Conservation (phyloP, 2,329 filamentous ascomycete species). For the Aspergillus sp. region DNA sequence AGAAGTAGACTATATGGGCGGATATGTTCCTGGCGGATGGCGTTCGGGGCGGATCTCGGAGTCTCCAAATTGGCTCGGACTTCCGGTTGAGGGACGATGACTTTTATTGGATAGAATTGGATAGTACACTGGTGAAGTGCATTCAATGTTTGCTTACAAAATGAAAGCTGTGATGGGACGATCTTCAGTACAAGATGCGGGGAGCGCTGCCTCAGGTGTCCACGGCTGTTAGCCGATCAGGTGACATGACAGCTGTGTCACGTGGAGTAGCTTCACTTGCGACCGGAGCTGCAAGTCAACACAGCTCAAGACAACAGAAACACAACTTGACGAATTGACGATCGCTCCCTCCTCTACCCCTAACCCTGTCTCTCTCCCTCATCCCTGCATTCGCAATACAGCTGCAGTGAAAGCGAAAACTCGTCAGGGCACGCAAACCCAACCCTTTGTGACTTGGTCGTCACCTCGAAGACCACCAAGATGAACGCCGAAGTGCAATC, state of each 20-base stretch:
- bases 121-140: too few relatives aligned
- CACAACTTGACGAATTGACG: too few relatives aligned
- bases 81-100: neutral
- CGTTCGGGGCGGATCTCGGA: neutral
- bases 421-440: too few relatives aligned
- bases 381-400: too few relatives aligned
- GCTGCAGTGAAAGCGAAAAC: too few relatives aligned
- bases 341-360: too few relatives aligned
- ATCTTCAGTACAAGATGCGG: neutral
- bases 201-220: neutral
- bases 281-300: too few relatives aligned
- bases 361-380: too few relatives aligned
- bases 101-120: neutral
- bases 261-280: neutral
- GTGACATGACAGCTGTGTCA: neutral
- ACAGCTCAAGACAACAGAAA: too few relatives aligned
- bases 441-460: neutral
- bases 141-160: too few relatives aligned
- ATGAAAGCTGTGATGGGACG: neutral
- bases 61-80: neutral
- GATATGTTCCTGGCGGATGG: neutral
- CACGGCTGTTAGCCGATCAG: neutral
- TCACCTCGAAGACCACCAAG: constrained; percentile 9
- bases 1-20: neutral
- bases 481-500: constrained; percentile 44